Evolutionary conservation across 306 rosid species (phyloP), one percentile per base, ranked within the genome.

Genomic region (Clitoria ternatea): DNA sequence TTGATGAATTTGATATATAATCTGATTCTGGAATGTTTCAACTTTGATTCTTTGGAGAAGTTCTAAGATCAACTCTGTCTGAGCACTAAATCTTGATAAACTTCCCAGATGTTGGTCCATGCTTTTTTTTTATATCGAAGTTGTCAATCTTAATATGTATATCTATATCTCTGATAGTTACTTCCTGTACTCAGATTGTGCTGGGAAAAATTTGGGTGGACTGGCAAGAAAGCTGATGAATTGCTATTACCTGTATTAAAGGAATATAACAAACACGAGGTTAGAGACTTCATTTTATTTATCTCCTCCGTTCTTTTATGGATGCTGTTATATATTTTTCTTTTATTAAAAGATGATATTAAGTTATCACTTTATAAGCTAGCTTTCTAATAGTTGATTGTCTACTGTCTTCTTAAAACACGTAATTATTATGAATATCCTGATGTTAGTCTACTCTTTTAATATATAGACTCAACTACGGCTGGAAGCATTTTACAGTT

Each of bases 161-260:
- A 35, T 67, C 43, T 13, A 17, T 49, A 33, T 36, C 45, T 57
- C 45, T 44, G 40, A 32, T 18, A 69, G 20, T 45, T 37, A 45
- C 50, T 78, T 70, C 72, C 48, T 68, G 68, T 33, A 2, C 33
- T 54, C 87, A 93, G 98, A 84, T 85, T 93, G 76, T 93, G 98
- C 75, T 93, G 91, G 90, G 98, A 90, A 78, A 93, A 88, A 83
- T 93, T 93, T 74, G 93, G 97, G 52, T 93, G 98, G 98, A 83
- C 80, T 59, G 83, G 63, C 82, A 89, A 83, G 76, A 93, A 90
- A 88, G 83, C 86, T 42, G 98, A 93, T 87, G 98, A 90, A 52
- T 81, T 93, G 76, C 69, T 93, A 15, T 53, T 93, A 55, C 97
- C 98, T 14, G 98, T 93, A 76, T 69, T 93, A 79, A 90, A 87